Percentiles rank a stretch among this genome's conserved stretches.
Conservation (phyloP, 495 filamentous ascomycete species). For the Apodospora peruviana region DNA sequence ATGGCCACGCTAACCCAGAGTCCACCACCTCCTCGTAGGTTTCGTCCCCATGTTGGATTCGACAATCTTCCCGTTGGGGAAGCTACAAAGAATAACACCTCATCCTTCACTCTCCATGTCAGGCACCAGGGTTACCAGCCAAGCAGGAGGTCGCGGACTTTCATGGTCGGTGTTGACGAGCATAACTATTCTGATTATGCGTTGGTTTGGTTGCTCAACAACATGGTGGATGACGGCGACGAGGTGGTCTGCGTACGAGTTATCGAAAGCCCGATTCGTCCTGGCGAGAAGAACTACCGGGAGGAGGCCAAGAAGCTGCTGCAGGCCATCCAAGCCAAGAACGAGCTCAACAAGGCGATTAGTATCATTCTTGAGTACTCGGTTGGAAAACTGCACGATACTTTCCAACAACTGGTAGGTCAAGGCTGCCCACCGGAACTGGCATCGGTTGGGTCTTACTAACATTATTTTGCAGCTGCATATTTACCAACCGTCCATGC, state of each 20-base stretch:
- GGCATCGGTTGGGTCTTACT: background rate
- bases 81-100: slow-evolving; percentile 66
- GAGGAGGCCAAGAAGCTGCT: slow-evolving; percentile 72
- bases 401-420: slow-evolving; percentile 87
- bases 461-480: slow-evolving; percentile 57
- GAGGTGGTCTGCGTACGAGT: slow-evolving; percentile 92
- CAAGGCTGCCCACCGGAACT: background rate
- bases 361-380: slow-evolving; percentile 84
- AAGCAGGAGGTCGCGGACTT: slow-evolving; percentile 78
- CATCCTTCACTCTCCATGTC: slow-evolving; percentile 79
- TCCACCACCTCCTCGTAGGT: slow-evolving; percentile 37
- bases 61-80: slow-evolving; percentile 75
- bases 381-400: slow-evolving; percentile 84
- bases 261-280: slow-evolving; percentile 76
- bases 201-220: slow-evolving; percentile 88
- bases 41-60: slow-evolving; percentile 73
- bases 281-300: slow-evolving; percentile 72
- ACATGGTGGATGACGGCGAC: slow-evolving; percentile 93
- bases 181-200: slow-evolving; percentile 96
- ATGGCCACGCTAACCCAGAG: slow-evolving; percentile 40
- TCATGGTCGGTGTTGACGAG: slow-evolving; percentile 89
- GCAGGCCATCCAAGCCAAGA: slow-evolving; percentile 77
- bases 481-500: slow-evolving; percentile 88
- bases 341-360: slow-evolving; percentile 78
- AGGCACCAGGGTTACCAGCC: slow-evolving; percentile 88